Base-by-base conservation (phyloP, 2,329 filamentous ascomycete species). In the Penicillium expansum region DNA sequence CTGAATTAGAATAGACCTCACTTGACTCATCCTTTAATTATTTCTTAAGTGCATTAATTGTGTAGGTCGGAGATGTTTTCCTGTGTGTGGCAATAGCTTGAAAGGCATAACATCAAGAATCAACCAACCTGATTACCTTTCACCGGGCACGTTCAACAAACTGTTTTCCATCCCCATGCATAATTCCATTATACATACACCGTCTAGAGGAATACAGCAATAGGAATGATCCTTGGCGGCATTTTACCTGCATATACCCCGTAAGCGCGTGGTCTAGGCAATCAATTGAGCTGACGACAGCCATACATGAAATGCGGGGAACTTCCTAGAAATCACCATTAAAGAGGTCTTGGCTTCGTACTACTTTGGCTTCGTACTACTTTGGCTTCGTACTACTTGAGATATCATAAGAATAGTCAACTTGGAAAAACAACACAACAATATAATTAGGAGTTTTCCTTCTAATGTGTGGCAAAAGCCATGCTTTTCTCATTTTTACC, bases 241-340 rank as follows among this genome's bases (percentile, higher is more conserved):
- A 24, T 37, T 32, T 50, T n/a, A 44, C 45, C 18, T 20, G 24
- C 47, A 30, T 50, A 41, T 2, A 22, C 13, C 3, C 16, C 24
- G 47, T 13, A 55, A 29, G n/a, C 22, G 22, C n/a, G 16, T 27
- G n/a, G 18, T 37, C 42, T 37, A 27, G 42, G 33, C 32, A 29
- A 13, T 39, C 16, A 44, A 30, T 33, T 24, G 22, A 32, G 30
- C 29, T 48, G 27, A 30, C 18, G n/a, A 38, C 14, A 38, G n/a
- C 30, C 13, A n/a, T 51, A 20, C 30, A 37, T 35, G 20, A 20
- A 51, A 38, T 55, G 52, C 52, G 52, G 52, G 52, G 52, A 51
- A 42, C 5, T 30, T 20, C 10, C 24, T 18, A 35, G n/a, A 35
- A 30, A 37, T 11, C 3, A 11, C 32, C 16, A 20, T 32, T 2